Evolutionary conservation across 495 filamentous ascomycete genomes (phyloP).

Genomic region (Sporormia fimetaria): DNA sequence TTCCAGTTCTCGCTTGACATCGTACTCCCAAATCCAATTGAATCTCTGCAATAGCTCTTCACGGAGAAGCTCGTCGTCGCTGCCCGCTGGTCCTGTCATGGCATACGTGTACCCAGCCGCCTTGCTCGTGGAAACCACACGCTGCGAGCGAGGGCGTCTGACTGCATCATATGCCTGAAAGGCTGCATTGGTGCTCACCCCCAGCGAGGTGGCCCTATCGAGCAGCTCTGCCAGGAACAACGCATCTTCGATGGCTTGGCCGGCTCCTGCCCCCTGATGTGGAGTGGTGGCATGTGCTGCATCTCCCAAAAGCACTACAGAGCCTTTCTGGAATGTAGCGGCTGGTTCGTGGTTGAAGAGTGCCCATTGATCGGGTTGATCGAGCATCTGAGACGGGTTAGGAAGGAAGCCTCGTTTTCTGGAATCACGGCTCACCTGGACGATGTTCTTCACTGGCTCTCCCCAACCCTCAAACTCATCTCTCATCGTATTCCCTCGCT

Average conservation of each 20-base stretch:
- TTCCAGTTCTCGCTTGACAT: too few species aligned
- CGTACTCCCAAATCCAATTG: too few species aligned
- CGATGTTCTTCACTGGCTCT: too few species aligned
- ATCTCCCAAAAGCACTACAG: constrained; percentile 52
- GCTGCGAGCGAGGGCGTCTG: constrained; percentile 37
- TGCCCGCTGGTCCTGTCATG: too few species aligned
- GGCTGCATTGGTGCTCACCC: constrained; percentile 38
- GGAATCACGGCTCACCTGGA: constrained; percentile 52
- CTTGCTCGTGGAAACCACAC: constrained; percentile 24
- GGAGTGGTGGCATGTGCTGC: constrained; percentile 61
- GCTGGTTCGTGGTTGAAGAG: constrained; percentile 50
- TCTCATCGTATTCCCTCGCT: constrained; percentile 37
- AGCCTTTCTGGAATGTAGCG: constrained; percentile 43
- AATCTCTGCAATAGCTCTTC: too few species aligned
- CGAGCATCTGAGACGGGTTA: constrained; percentile 37
- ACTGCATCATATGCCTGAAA: constrained; percentile 53
- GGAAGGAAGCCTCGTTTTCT: constrained; percentile 41
- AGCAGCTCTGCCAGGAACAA: constrained; percentile 48
- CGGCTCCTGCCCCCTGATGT: constrained; percentile 58
- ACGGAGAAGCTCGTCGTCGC: too few species aligned
- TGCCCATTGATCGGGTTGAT: constrained; percentile 39
- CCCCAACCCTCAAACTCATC: too few species aligned
- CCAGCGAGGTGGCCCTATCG: constrained; percentile 31
- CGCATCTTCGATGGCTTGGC: constrained; percentile 59
- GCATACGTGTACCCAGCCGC: too few species aligned